Base-by-base conservation (phyloP, 805 yeast species). In the Kodamaea sagamina region DNA sequence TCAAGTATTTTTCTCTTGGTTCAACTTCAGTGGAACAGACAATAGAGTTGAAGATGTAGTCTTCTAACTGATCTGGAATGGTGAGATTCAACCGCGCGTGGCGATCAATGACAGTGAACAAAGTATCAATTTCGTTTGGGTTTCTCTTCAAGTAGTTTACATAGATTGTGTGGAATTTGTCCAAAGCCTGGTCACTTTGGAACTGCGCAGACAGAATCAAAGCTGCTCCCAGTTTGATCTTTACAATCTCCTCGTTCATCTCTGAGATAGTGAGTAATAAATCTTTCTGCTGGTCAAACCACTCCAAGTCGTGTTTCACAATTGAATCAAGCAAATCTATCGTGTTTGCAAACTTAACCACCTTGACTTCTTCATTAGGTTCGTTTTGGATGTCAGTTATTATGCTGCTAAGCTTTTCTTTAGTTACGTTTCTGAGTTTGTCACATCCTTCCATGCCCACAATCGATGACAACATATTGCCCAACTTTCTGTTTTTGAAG, bases 321-420 rank as follows among this genome's bases (percentile, higher is more conserved):
- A 88, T 64, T 0, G 89, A 75, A 15, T 67, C 64, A 17, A 86
- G 62, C 42, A 88, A 58, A 55, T 86, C 90, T 32, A 88, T 73
- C 48, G 84, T 67, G 54, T 89, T 90, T 12, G 90, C 82, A 57
- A 87, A 79, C 49, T 82, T 85, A 5, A 77, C 67, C 37, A 82
- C 78, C 54, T 78, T 81, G 12, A 71, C 66, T 37, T 80, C 86
- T 10, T 69, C 70, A 24, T 72, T 67, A 2, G 72, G 52, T 51
- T 81, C 87, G 6, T 72, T 68, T 16, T 68, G 50, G 41, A 79
- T 69, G 47, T 74, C 70, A 31, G 72, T 68, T 47, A 74, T 63
- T 49, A 86, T 72, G 0, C 60, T 64, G 3, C 59, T 62, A 21
- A 89, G 58, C 46, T 82, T 79, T 2, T 68, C 70, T 40, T 78